phyloP scores from a whole-genome alignment of 1,139 yeast species.

The Diutina siamensis region DNA sequence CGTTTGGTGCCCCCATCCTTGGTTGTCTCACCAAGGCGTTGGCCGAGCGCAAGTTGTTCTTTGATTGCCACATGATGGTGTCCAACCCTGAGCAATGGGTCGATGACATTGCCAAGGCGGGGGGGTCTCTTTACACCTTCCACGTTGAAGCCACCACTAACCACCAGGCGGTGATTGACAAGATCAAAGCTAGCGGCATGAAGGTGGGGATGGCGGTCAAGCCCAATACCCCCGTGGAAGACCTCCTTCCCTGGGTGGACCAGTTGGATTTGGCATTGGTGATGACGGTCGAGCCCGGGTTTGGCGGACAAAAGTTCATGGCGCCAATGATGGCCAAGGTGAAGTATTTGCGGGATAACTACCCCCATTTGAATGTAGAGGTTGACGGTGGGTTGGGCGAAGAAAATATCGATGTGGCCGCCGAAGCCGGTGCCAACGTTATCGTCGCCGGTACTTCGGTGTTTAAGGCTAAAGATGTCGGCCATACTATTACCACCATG shows the following conservation, averaged over 20 bases:
- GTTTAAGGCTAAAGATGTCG: background rate
- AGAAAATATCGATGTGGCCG: slow-evolving; percentile 11
- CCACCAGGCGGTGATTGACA: slow-evolving; percentile 61
- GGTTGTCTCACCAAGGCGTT: slow-evolving; percentile 65
- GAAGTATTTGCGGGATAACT: slow-evolving; percentile 54
- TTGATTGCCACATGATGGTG: slow-evolving; percentile 99
- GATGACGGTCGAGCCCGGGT: slow-evolving; percentile 99
- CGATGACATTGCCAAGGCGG: slow-evolving; percentile 82
- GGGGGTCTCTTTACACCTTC: slow-evolving; percentile 94
- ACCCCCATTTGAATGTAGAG: slow-evolving; percentile 76
- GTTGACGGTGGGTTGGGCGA: slow-evolving; percentile 92
- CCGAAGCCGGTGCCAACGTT: slow-evolving; percentile 57
- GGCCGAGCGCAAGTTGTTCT: slow-evolving; percentile 60
- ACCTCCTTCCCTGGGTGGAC: slow-evolving; percentile 62
- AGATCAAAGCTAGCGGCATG: slow-evolving; percentile 73
- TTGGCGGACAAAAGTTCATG: slow-evolving; percentile 98
- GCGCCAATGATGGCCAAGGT: slow-evolving; percentile 95
- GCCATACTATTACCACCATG: background rate
- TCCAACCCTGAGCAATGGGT: slow-evolving; percentile 93
- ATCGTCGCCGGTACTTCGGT: slow-evolving; percentile 91
- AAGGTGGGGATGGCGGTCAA: slow-evolving; percentile 91
- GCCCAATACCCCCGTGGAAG: slow-evolving; percentile 89
- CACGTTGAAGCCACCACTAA: slow-evolving; percentile 89
- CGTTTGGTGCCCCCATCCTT: slow-evolving; percentile 88
- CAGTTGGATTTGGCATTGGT: slow-evolving; percentile 84